Evolutionary conservation across 78 protist genomes (phyloP).

Genomic region (Polysphondylium violaceum): DNA sequence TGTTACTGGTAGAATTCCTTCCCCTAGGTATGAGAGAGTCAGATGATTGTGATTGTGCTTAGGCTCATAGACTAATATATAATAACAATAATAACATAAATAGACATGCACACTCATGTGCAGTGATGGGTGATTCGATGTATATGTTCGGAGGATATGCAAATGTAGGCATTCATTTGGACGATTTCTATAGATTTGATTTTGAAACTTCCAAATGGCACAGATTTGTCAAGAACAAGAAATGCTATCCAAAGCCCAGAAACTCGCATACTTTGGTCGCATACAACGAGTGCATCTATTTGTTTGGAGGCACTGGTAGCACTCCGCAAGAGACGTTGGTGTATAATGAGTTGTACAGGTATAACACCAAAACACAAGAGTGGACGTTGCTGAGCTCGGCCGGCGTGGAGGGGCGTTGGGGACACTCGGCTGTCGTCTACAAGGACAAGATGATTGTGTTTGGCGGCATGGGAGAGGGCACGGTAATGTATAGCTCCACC

Average conservation of each 20-base stretch:
- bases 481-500: neutral
- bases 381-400: neutral
- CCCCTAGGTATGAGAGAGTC: too few species aligned
- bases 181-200: slow-evolving; percentile 42
- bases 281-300: slow-evolving; percentile 6
- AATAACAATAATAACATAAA: too few species aligned
- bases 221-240: slow-evolving; percentile 13
- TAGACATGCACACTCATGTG: slow-evolving; percentile 27
- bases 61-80: too few species aligned
- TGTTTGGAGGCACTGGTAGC: slow-evolving; percentile 58
- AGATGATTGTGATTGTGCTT: too few species aligned
- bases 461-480: slow-evolving; percentile 40
- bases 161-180: slow-evolving; percentile 12
- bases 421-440: slow-evolving; percentile 14
- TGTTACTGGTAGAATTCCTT: slow-evolving; percentile 9
- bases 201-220: neutral
- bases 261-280: slow-evolving; percentile 30
- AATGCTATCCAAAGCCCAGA: neutral
- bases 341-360: slow-evolving; percentile 8
- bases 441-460: slow-evolving; percentile 30
- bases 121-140: neutral
- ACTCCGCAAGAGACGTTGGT: neutral
- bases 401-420: slow-evolving; percentile 26
- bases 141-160: slow-evolving; percentile 58
- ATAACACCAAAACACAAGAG: neutral